phyloP scores from a whole-genome alignment of 2,329 filamentous ascomycete genomes.

The Aspergillus sp. region DNA sequence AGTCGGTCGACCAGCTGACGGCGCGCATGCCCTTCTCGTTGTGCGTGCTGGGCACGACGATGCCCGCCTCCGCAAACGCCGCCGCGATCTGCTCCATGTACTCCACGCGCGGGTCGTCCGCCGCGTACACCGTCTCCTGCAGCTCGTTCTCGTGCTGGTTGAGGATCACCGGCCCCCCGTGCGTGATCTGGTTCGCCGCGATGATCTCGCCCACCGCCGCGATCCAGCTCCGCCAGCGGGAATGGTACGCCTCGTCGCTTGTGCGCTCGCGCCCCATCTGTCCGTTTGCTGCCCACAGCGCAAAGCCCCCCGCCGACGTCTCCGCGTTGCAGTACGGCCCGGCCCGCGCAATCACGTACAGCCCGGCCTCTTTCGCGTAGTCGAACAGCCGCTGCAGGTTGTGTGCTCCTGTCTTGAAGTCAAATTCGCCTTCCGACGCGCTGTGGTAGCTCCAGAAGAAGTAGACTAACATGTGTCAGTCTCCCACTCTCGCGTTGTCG shows the following conservation, averaged over 20 bases:
- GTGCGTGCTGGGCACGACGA: slow-evolving; percentile 50
- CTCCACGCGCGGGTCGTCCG: slow-evolving; percentile 47
- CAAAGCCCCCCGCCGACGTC: slow-evolving; percentile 48
- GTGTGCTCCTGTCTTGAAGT: slow-evolving; percentile 53
- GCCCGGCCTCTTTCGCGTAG: slow-evolving; percentile 51
- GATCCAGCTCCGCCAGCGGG: slow-evolving; percentile 51
- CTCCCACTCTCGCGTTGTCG: too few relatives aligned
- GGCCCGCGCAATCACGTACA: slow-evolving; percentile 52
- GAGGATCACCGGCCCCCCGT: slow-evolving; percentile 52
- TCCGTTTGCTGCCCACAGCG: slow-evolving; percentile 49
- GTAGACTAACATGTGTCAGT: slow-evolving; percentile 19
- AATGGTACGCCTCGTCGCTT: slow-evolving; percentile 44
- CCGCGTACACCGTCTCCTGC: slow-evolving; percentile 43
- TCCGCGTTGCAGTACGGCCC: slow-evolving; percentile 56
- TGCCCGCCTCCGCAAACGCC: slow-evolving; percentile 47
- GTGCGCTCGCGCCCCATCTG: slow-evolving; percentile 46
- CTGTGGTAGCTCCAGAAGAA: slow-evolving; percentile 34
- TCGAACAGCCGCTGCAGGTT: slow-evolving; percentile 53
- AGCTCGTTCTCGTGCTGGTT: slow-evolving; percentile 57
- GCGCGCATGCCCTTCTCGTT: slow-evolving; percentile 54
- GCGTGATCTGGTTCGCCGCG: slow-evolving; percentile 50
- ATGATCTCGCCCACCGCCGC: slow-evolving; percentile 48
- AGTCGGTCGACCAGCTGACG: slow-evolving; percentile 55
- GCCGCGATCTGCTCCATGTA: slow-evolving; percentile 55
- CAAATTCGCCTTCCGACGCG: slow-evolving; percentile 34